Conservation (phyloP, 345 rosid genomes). For the Microcos paniculata region DNA sequence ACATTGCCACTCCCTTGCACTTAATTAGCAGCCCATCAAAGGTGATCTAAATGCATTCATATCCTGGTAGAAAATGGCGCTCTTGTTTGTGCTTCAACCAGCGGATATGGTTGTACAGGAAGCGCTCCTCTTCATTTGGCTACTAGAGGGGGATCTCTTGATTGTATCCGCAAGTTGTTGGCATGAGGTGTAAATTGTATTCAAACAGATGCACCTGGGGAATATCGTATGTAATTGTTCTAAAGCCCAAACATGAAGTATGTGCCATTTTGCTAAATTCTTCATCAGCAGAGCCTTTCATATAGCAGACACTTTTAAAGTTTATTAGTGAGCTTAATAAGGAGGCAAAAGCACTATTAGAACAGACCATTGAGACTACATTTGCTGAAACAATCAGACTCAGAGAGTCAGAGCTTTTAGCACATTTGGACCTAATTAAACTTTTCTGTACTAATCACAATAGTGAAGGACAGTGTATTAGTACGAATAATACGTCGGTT, state of each 20-base stretch:
- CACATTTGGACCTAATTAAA: no score
- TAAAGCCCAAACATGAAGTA: conserved; percentile 69
- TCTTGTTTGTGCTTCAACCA: conserved; percentile 92
- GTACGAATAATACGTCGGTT: no score
- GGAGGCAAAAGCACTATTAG: no score
- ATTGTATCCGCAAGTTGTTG: conserved; percentile 80
- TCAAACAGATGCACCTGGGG: conserved; percentile 95
- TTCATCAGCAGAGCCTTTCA: conserved; percentile 89
- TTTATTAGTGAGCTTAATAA: no score
- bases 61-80: conserved; percentile 85
- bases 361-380: conserved; percentile 74
- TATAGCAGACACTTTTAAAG: conserved; percentile 96
- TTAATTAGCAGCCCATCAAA: conserved; percentile 90
- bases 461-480: no score
- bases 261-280: conserved; percentile 91
- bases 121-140: conserved; percentile 99
- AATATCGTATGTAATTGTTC: conserved; percentile 2
- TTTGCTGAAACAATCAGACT: conserved; percentile 78
- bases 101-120: conserved; percentile 82
- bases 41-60: conserved; percentile 81
- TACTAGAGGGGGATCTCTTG: conserved; percentile 96
- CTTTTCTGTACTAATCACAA: no score
- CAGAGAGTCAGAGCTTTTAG: conserved; percentile 76
- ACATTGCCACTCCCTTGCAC: conserved; percentile 95
- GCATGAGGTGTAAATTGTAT: conserved; percentile 98